phyloP scores from a whole-genome alignment of 1,284 basidiomycete genomes.

The Cutaneotrichosporon mucoides region DNA sequence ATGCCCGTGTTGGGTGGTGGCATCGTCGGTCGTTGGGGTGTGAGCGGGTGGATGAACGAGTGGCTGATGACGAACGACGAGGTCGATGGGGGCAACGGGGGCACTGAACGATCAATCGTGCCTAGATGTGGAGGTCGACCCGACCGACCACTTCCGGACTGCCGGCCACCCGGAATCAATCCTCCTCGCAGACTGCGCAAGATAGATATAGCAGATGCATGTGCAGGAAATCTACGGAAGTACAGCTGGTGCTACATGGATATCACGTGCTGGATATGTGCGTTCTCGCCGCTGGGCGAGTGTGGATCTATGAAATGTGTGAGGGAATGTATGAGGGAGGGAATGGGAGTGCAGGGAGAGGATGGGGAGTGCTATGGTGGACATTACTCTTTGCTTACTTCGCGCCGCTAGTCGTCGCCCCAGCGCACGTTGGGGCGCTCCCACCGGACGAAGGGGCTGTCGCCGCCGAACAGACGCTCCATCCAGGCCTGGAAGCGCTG shows the following conservation, averaged over 20 bases:
- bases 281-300: not conserved
- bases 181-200: too few relatives aligned
- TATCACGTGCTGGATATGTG: conserved; percentile 1
- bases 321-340: not conserved
- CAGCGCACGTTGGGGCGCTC: conserved; percentile 16
- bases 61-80: too few relatives aligned
- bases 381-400: not conserved
- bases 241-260: conserved; percentile 2
- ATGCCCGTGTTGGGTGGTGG: conserved; percentile 19
- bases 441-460: conserved; percentile 16
- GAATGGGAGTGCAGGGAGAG: too few relatives aligned
- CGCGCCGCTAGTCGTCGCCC: not conserved
- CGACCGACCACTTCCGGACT: too few relatives aligned
- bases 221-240: not conserved
- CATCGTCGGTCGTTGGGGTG: conserved; percentile 1
- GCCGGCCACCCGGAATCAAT: too few relatives aligned
- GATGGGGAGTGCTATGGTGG: too few relatives aligned
- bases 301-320: not conserved
- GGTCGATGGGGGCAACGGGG: too few relatives aligned
- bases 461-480: conserved; percentile 22
- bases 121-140: too few relatives aligned
- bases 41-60: too few relatives aligned
- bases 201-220: not conserved
- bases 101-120: too few relatives aligned
- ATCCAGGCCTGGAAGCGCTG: conserved; percentile 24